phyloP scores from a whole-genome alignment of 106 monocot genomes.

The Acanthochlamys bracteata region DNA sequence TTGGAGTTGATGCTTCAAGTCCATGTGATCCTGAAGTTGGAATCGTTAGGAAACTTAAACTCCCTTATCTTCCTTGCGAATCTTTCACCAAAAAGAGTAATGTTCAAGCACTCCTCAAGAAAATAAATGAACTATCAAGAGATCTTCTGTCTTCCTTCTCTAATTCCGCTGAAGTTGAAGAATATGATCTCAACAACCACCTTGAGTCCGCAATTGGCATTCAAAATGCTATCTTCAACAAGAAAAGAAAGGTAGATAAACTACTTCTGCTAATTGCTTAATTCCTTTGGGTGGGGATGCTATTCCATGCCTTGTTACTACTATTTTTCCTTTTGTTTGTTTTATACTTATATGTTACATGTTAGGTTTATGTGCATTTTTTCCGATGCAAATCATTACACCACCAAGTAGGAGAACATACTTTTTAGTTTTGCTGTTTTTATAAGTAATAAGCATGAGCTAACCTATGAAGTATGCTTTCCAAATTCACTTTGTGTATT shows the following conservation, averaged over 20 bases:
- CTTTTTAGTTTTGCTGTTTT: too few species aligned
- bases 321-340: too few species aligned
- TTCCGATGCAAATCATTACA: too few species aligned
- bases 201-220: slow-evolving; percentile 20
- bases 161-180: slow-evolving; percentile 10
- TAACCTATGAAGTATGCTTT: too few species aligned
- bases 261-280: too few species aligned
- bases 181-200: slow-evolving; percentile 21
- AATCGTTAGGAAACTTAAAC: slow-evolving; percentile 1
- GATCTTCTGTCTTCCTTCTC: slow-evolving; percentile 10
- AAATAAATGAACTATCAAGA: slow-evolving; percentile 27
- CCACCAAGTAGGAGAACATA: too few species aligned
- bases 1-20: background rate
- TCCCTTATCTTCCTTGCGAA: background rate
- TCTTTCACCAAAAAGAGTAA: slow-evolving; percentile 8
- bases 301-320: too few species aligned
- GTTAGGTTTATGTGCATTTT: too few species aligned
- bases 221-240: slow-evolving; percentile 14
- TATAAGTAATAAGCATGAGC: too few species aligned
- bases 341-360: too few species aligned
- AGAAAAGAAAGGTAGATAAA: slow-evolving; percentile 15
- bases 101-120: slow-evolving; percentile 21
- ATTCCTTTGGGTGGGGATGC: too few species aligned
- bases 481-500: too few species aligned
- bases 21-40: background rate